Conservation (phyloP, 1,284 basidiomycete species). For the Marasmius sp. region DNA sequence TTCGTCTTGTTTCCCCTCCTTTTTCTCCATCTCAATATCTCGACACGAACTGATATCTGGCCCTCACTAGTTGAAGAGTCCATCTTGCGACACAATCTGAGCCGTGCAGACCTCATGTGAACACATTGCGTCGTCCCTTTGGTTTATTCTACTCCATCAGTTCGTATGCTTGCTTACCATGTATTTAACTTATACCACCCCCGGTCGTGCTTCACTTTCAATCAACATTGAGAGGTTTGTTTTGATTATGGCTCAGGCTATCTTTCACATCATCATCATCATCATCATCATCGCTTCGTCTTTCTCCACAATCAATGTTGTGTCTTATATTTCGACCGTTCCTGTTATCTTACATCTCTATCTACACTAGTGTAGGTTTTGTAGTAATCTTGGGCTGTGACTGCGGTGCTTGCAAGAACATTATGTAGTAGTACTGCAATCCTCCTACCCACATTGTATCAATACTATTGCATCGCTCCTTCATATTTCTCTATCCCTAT, state of each 20-base stretch:
- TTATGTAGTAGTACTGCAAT: neutral
- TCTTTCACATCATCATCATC: too few species aligned
- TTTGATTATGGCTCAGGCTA: too few species aligned
- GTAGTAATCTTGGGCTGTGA: too few species aligned
- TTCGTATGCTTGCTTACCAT: neutral
- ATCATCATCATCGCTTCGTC: too few species aligned
- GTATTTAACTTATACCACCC: neutral
- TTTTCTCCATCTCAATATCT: neutral
- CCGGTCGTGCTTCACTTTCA: too few species aligned
- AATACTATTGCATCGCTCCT: neutral
- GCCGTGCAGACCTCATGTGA: constrained; percentile 53
- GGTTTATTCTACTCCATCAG: neutral
- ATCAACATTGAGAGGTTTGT: too few species aligned
- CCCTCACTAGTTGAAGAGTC: constrained; percentile 44
- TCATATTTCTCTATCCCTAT: too few species aligned
- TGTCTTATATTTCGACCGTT: too few species aligned
- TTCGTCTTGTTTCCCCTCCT: neutral
- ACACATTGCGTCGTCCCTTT: neutral
- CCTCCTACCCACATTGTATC: neutral
- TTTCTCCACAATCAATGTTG: too few species aligned
- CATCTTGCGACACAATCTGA: constrained; percentile 52
- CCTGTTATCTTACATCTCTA: too few species aligned
- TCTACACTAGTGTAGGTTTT: too few species aligned
- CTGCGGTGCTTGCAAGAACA: neutral
- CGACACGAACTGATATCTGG: neutral